Conservation (phyloP, 257 asterid genomes). For the Anisodus acutangulus region DNA sequence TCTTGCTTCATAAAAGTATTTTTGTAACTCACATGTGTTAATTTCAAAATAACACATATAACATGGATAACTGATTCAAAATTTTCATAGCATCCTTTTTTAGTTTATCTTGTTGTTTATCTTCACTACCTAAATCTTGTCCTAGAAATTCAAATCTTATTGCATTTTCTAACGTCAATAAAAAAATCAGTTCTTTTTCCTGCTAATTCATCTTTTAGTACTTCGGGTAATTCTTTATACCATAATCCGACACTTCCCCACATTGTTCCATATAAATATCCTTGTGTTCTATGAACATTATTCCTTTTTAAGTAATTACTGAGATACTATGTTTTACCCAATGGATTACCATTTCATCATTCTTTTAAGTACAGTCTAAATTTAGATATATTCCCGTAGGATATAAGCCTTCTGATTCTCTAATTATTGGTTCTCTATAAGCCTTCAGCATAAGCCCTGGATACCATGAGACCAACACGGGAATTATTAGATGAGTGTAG, state of each 20-base stretch:
- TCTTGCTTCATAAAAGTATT: slow-evolving; percentile 1
- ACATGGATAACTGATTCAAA: not conserved
- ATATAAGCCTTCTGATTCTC: not conserved
- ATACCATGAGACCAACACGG: not conserved
- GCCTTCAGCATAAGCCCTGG: not conserved
- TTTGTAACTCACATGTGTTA: not conserved
- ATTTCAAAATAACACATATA: not conserved
- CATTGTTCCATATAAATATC: not conserved
- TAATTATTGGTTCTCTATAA: not conserved
- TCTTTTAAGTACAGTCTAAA: not conserved
- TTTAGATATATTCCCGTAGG: not conserved
- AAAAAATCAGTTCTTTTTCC: not conserved
- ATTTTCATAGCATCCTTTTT: not conserved
- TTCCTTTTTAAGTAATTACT: not conserved
- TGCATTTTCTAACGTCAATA: slow-evolving; percentile 3
- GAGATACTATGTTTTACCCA: not conserved
- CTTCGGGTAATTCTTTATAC: not conserved
- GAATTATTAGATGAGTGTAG: not conserved
- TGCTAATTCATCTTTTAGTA: not conserved
- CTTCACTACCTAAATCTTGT: not conserved
- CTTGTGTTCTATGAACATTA: not conserved
- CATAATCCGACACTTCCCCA: slow-evolving; percentile 9
- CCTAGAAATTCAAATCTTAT: slow-evolving; percentile 8
- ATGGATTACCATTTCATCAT: not conserved
- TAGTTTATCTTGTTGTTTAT: not conserved